phyloP scores from a whole-genome alignment of 352 stramenopile species.

The Pythium aristosporum region DNA sequence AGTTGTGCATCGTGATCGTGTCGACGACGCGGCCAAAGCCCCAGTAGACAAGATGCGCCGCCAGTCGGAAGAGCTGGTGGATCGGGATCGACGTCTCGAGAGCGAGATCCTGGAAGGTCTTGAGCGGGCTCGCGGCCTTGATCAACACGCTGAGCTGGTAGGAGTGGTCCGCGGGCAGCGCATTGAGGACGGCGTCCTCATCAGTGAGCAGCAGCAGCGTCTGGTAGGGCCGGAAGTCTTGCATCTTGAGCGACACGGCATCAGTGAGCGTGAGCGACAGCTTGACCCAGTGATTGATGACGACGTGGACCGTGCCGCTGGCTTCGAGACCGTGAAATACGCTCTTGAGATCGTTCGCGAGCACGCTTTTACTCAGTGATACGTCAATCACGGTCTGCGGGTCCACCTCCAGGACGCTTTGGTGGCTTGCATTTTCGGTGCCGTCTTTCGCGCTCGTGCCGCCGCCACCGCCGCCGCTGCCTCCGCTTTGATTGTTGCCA shows the following conservation, averaged over 20 bases:
- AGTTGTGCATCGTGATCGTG: conserved; percentile 83
- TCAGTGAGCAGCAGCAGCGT: conserved; percentile 74
- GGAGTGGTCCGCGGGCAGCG: conserved; percentile 75
- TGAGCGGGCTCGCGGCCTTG: conserved; percentile 72
- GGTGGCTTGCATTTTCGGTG: conserved; percentile 6
- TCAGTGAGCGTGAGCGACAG: conserved; percentile 81
- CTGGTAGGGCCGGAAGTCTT: conserved; percentile 78
- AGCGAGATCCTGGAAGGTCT: conserved; percentile 83
- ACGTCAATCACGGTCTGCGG: conserved; percentile 84
- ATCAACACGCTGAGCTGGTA: conserved; percentile 74
- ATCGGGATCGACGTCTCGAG: conserved; percentile 76
- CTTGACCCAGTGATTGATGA: conserved; percentile 86
- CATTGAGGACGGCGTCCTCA: conserved; percentile 57
- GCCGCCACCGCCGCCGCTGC: conserved; percentile 25
- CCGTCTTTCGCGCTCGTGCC: conserved; percentile 27
- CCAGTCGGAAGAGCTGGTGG: conserved; percentile 80
- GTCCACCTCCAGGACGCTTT: conserved; percentile 55
- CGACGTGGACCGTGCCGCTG: conserved; percentile 67
- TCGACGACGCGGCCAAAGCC: conserved; percentile 78
- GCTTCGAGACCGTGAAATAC: conserved; percentile 85
- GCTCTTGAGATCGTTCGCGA: conserved; percentile 84
- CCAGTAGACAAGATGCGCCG: conserved; percentile 85
- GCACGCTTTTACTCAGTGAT: conserved; percentile 66
- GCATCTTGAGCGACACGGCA: conserved; percentile 53
- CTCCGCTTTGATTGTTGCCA: conserved; percentile 19